phyloP scores from a whole-genome alignment of 371 early-diverging fungal genomes.

The Capillidium rhysosporum region DNA sequence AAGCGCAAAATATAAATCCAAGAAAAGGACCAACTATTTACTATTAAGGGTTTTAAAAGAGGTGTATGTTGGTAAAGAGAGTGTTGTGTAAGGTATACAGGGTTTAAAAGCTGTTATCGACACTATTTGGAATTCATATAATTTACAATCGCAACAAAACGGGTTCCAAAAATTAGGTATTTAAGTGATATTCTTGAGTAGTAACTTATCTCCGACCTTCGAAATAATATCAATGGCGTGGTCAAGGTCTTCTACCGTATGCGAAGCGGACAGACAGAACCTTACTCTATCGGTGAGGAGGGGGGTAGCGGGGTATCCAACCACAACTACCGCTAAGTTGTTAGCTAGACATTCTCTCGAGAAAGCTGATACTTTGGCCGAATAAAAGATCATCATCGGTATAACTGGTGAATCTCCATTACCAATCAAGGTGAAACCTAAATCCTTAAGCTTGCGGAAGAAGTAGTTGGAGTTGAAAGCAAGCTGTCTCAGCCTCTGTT shows the following conservation, averaged over 20 bases:
- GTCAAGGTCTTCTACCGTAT: slow-evolving; percentile 88
- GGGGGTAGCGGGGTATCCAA: slow-evolving; percentile 97
- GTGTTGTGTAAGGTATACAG: too few species aligned
- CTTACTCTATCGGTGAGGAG: slow-evolving; percentile 90
- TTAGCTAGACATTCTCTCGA: slow-evolving; percentile 78
- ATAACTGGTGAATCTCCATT: slow-evolving; percentile 87
- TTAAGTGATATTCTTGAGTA: slow-evolving; percentile 13
- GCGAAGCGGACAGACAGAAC: slow-evolving; percentile 95
- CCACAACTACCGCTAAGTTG: slow-evolving; percentile 94
- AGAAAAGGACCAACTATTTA: too few species aligned
- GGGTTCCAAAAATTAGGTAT: neutral
- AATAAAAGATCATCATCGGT: slow-evolving; percentile 89
- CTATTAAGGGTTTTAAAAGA: too few species aligned
- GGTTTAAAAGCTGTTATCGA: too few species aligned
- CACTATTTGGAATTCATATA: too few species aligned
- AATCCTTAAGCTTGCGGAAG: slow-evolving; percentile 47
- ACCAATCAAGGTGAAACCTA: slow-evolving; percentile 95
- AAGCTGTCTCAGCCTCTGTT: slow-evolving; percentile 55
- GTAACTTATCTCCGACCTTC: slow-evolving; percentile 10
- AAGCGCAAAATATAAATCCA: too few species aligned
- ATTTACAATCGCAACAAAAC: too few species aligned
- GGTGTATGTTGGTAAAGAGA: too few species aligned
- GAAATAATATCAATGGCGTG: slow-evolving; percentile 20
- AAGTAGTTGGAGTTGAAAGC: slow-evolving; percentile 81
- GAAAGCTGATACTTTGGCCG: slow-evolving; percentile 93